These are phyloP conservation scores for Salvia sclarea DNA, from an alignment of 305 asterid genomes.

Conservation along the genomic window DNA sequence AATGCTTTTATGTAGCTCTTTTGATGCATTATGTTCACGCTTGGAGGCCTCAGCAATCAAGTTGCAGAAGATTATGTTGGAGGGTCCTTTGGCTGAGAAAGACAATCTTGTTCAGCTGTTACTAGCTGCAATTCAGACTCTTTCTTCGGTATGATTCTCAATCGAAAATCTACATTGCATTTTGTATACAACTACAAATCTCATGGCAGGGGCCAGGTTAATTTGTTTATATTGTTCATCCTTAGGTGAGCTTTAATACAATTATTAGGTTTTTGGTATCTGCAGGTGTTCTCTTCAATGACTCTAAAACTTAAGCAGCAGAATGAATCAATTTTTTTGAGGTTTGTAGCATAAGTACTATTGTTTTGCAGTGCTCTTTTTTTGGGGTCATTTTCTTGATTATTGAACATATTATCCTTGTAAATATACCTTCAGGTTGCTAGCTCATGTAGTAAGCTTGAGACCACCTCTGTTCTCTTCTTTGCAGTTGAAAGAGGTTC, in stretches of 20 bases:
- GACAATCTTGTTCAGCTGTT: conserved; percentile 57
- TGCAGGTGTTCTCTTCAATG: conserved; percentile 77
- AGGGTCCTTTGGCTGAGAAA: conserved; percentile 52
- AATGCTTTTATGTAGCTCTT: conserved; percentile 47
- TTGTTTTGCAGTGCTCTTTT: conserved; percentile 16
- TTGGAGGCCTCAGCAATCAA: conserved; percentile 46
- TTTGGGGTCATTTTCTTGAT: conserved; percentile 15
- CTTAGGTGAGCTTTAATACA: conserved; percentile 8
- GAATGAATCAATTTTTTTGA: conserved; percentile 47
- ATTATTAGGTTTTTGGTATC: conserved; percentile 37
- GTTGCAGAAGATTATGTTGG: conserved; percentile 50
- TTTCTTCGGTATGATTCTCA: conserved; percentile 55
- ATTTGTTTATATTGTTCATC: conserved; percentile 15
- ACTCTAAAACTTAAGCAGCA: conserved; percentile 49
- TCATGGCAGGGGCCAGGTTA: conserved; percentile 1
- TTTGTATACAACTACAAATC: not conserved
- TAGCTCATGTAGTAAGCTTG: conserved; percentile 55
- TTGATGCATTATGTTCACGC: conserved; percentile 51
- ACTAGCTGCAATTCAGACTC: conserved; percentile 50
- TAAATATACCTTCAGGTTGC: conserved; percentile 52
- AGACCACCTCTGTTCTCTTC: conserved; percentile 61
- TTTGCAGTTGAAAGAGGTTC: conserved; percentile 75
- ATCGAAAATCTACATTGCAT: conserved; percentile 11
- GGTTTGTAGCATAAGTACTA: conserved; percentile 45
- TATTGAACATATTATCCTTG: conserved; percentile 25